Evolutionary conservation across 345 rosid genomes (phyloP).

Genomic region (Ceriops decandra): DNA sequence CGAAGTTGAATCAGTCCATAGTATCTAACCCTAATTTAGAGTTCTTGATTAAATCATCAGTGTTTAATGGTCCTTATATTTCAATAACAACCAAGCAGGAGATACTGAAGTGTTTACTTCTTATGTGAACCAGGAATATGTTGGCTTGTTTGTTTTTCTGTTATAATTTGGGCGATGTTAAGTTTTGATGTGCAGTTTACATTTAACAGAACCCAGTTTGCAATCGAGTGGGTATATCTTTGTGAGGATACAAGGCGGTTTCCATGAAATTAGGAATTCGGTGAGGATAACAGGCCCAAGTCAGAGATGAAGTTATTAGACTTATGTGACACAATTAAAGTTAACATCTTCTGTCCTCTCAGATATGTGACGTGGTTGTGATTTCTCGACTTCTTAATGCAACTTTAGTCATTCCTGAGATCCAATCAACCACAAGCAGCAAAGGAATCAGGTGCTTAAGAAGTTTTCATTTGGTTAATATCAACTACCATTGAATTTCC

Average conservation of each 20-base stretch:
- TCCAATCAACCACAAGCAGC: conserved; percentile 96
- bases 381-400: conserved; percentile 91
- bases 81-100: too few relatives aligned
- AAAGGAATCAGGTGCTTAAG: conserved; percentile 84
- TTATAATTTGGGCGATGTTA: background rate
- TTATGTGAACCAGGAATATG: too few relatives aligned
- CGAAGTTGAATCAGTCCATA: too few relatives aligned
- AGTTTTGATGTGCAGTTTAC: conserved; percentile 12
- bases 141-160: too few relatives aligned
- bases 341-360: conserved; percentile 18
- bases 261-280: conserved; percentile 95
- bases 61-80: too few relatives aligned
- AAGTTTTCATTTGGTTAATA: conserved; percentile 7
- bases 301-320: background rate
- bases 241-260: conserved; percentile 96
- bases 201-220: conserved; percentile 50
- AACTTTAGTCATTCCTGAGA: conserved; percentile 85
- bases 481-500: background rate
- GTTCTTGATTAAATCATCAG: too few relatives aligned
- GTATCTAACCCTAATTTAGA: too few relatives aligned
- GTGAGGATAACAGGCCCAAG: conserved; percentile 39
- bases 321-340: background rate
- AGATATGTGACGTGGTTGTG: conserved; percentile 83
- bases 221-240: conserved; percentile 71
- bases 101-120: too few relatives aligned